These are phyloP conservation scores for Amborella trichopoda DNA, from an alignment of 164 flowering plant species.

Conservation along the genomic window DNA sequence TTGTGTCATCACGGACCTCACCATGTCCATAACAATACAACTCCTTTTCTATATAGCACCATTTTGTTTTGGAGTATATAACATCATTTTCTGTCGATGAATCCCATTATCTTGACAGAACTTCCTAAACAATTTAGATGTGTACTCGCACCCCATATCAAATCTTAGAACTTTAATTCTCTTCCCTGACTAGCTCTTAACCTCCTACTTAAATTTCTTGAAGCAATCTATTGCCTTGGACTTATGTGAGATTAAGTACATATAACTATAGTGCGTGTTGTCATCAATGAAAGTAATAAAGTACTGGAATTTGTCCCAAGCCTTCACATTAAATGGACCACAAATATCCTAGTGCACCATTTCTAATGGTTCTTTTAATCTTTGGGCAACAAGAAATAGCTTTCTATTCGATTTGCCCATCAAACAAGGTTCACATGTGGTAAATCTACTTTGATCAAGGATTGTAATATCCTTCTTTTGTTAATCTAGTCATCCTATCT, in stretches of 20 bases:
- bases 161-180: not conserved
- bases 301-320: not conserved
- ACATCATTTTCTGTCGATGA: not conserved
- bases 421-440: not conserved
- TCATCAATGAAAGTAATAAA: not conserved
- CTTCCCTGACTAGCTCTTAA: not conserved
- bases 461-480: no score
- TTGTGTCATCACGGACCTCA: not conserved
- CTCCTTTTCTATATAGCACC: not conserved
- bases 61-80: not conserved
- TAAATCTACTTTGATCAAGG: not conserved
- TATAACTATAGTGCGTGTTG: not conserved
- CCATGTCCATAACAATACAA: not conserved
- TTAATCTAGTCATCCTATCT: no score
- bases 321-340: not conserved
- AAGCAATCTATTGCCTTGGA: not conserved
- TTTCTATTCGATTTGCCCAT: not conserved
- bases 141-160: not conserved
- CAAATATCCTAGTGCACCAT: not conserved
- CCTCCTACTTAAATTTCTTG: not conserved
- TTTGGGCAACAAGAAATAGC: not conserved
- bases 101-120: not conserved
- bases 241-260: not conserved
- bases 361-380: not conserved
- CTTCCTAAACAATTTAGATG: not conserved